Evolutionary conservation across 768 basidiomycete species (phyloP), one percentile per base, ranked within the genome.

Genomic region (Boletus sp.): DNA sequence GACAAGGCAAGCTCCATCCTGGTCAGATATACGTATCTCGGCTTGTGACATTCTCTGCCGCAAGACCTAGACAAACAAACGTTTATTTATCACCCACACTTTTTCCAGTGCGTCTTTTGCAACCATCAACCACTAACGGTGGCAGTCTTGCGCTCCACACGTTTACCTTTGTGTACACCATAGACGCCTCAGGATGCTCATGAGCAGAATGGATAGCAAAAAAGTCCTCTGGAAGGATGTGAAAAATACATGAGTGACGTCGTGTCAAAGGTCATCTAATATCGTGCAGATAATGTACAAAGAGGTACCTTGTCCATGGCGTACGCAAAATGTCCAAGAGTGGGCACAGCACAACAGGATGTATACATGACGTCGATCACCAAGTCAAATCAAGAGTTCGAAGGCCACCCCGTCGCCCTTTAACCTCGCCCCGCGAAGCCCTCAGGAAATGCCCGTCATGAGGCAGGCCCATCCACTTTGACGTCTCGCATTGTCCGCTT

Each of bases 401-500:
- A 11, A 34, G 17, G 7, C 4, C 33, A 43, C 7, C 29, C 3
- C 19, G 7, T 38, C 37, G 2, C 38, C 25, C 46, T 27, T 11
- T 9, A 3, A 25, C 43, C 29, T 34, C 44, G 51, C 32, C 34
- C 44, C 43, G 23, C 38, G 15, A 8, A 40, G 19, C 13, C 19
- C 30, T 13, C 40, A 3, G 14, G 41, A 27, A 27, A 33, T 7
- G 14, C 1, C 40, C 14, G 29, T 19, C 29, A 32, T 13, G 3
- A 2, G 19, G 15, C 5, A n/a, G 7, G 35, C 40, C 23, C 35
- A 21, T 58, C 54, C 13, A 17, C 14, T 3, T 58, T 62, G 8
- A 46, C 15, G 35, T 60, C 65, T 14, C 42, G 34, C 23, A 51
- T 29, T 23, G 61, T 66, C 15, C 67, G 58, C 52, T 66, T 69